Evolutionary conservation across 345 rosid species (phyloP).

Genomic region (Melastoma malabathricum): DNA sequence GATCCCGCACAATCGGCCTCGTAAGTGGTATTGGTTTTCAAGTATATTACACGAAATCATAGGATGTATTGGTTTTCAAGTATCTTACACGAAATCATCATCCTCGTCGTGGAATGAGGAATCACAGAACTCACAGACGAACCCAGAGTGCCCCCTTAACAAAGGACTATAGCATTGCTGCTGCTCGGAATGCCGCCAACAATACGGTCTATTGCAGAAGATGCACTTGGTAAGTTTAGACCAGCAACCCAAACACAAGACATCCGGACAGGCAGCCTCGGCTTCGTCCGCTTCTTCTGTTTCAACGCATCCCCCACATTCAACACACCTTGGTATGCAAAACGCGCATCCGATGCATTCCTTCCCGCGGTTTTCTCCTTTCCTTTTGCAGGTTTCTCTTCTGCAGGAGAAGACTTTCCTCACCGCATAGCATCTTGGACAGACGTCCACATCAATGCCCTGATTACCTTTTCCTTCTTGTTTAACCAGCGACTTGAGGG

Average conservation of each 20-base stretch:
- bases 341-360: slow-evolving; percentile 44
- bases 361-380: background rate
- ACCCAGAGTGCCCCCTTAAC: slow-evolving; percentile 12
- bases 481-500: slow-evolving; percentile 14
- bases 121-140: slow-evolving; percentile 45
- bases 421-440: slow-evolving; percentile 53
- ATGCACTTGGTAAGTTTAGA: slow-evolving; percentile 55
- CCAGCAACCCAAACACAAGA: slow-evolving; percentile 60
- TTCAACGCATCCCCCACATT: slow-evolving; percentile 44
- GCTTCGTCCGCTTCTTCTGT: slow-evolving; percentile 34
- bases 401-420: slow-evolving; percentile 42
- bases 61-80: no score
- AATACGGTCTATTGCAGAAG: slow-evolving; percentile 60
- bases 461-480: no score
- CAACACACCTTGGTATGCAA: slow-evolving; percentile 56
- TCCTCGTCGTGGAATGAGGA: slow-evolving; percentile 2
- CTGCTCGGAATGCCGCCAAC: slow-evolving; percentile 23
- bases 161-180: slow-evolving; percentile 8
- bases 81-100: background rate
- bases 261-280: slow-evolving; percentile 34
- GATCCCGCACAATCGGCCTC: no score
- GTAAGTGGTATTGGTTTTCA: no score
- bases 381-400: slow-evolving; percentile 5
- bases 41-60: no score
- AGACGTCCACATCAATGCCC: slow-evolving; percentile 40